phyloP scores from a whole-genome alignment of 768 basidiomycete genomes.

The Dictyophora rubrovolvata region DNA sequence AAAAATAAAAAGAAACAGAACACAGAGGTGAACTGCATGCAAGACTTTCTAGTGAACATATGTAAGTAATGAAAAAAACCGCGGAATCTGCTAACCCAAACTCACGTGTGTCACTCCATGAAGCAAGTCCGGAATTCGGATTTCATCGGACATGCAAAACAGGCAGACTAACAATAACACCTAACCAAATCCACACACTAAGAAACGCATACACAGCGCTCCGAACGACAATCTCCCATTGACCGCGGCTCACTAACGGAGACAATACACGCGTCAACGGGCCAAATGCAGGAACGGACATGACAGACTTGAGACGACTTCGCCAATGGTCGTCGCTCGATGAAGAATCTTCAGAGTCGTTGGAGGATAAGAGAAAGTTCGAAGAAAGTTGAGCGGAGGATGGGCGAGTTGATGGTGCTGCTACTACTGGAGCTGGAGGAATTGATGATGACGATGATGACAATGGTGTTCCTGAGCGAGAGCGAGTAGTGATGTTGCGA shows the following conservation, averaged over 20 bases:
- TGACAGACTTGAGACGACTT: background rate
- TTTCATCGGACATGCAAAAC: background rate
- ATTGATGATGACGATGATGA: too few relatives aligned
- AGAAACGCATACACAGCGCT: conserved; percentile 41
- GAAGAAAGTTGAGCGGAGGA: background rate
- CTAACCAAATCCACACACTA: conserved; percentile 2
- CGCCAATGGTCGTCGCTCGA: background rate
- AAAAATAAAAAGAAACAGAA: background rate
- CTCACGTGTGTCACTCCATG: too few relatives aligned
- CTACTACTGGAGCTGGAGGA: too few relatives aligned
- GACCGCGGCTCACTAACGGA: conserved; percentile 63
- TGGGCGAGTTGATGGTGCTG: background rate
- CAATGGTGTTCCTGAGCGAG: too few relatives aligned
- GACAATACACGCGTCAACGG: conserved; percentile 62
- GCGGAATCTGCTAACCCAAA: background rate
- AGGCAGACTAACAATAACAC: conserved; percentile 2
- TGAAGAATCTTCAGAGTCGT: background rate
- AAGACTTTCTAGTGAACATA: background rate
- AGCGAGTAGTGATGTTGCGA: too few relatives aligned
- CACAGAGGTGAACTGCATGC: background rate
- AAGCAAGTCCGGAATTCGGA: too few relatives aligned
- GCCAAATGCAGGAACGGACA: conserved; percentile 59
- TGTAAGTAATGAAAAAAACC: background rate
- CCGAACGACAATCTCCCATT: conserved; percentile 76
- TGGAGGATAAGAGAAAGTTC: background rate